These are phyloP conservation scores for Trichophaea hybrida DNA, from an alignment of 2,329 filamentous ascomycete genomes.

Conservation along the genomic window DNA sequence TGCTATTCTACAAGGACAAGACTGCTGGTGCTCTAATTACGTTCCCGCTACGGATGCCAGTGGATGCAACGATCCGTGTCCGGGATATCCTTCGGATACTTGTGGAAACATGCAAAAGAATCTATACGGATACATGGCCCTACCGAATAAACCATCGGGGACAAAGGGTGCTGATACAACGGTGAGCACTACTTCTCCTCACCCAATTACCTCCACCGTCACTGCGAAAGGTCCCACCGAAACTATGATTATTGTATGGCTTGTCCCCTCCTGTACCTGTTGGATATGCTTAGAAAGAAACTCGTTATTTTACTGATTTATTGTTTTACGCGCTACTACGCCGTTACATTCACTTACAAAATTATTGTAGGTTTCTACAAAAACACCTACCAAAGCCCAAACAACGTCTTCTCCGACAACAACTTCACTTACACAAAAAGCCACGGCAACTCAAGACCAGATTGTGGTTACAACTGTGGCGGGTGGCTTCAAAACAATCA, in stretches of 20 bases:
- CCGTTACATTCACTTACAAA: neutral
- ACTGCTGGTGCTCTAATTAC: conserved; percentile 65
- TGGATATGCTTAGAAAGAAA: neutral
- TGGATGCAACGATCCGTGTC: conserved; percentile 45
- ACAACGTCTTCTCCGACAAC: neutral
- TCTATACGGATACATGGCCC: conserved; percentile 51
- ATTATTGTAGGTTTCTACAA: neutral
- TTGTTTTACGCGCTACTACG: neutral
- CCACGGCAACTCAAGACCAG: neutral
- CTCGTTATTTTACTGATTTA: neutral
- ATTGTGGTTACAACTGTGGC: neutral
- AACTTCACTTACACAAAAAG: neutral
- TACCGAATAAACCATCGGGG: conserved; percentile 43
- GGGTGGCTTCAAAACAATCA: conserved; percentile 6
- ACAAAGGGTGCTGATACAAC: conserved; percentile 35
- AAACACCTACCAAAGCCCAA: neutral
- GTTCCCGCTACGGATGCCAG: conserved; percentile 39
- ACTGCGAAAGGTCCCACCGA: conserved; percentile 15
- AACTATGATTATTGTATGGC: conserved; percentile 21
- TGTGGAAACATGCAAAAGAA: conserved; percentile 45
- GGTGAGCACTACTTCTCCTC: conserved; percentile 22
- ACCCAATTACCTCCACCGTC: conserved; percentile 11
- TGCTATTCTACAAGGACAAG: conserved; percentile 48
- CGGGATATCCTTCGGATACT: conserved; percentile 51
- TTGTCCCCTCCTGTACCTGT: conserved; percentile 12